A percentile compares a stretch with the other conserved stretches of the same genome.
These are phyloP conservation scores for Heterobasidion irregulare DNA, from an alignment of 1,284 basidiomycete genomes.

Conservation along the genomic window DNA sequence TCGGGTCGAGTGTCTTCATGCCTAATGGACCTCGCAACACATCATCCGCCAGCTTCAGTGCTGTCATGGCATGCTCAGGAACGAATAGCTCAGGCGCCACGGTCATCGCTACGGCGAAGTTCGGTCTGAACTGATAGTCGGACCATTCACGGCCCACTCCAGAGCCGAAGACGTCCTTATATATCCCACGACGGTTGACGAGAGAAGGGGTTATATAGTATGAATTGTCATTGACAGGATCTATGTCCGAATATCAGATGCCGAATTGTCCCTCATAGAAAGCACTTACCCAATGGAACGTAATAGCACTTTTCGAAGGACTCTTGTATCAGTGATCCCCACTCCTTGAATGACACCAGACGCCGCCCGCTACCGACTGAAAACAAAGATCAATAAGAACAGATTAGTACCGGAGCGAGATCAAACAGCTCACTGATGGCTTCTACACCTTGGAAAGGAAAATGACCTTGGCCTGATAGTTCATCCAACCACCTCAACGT, in stretches of 20 bases:
- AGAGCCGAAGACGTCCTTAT: slow-evolving; percentile 96
- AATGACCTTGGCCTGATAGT: slow-evolving; percentile 59
- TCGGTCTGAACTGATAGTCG: slow-evolving; percentile 91
- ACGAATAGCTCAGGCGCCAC: slow-evolving; percentile 96
- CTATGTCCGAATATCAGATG: slow-evolving; percentile 20
- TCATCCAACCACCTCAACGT: slow-evolving; percentile 83
- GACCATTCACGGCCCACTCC: slow-evolving; percentile 85
- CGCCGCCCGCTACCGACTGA: slow-evolving; percentile 67
- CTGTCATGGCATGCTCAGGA: slow-evolving; percentile 68
- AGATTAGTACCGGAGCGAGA: slow-evolving; percentile 5
- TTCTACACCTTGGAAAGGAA: slow-evolving; percentile 88
- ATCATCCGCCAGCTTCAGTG: slow-evolving; percentile 71
- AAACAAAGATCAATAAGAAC: neutral
- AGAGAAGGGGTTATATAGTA: slow-evolving; percentile 69
- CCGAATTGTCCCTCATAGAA: neutral
- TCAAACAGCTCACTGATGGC: slow-evolving; percentile 55
- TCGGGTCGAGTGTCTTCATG: slow-evolving; percentile 89
- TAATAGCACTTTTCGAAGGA: slow-evolving; percentile 92
- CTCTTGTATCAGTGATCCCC: slow-evolving; percentile 77
- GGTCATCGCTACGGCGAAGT: slow-evolving; percentile 94
- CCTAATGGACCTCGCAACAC: slow-evolving; percentile 79
- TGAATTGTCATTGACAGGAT: slow-evolving; percentile 63
- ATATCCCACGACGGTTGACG: slow-evolving; percentile 90
- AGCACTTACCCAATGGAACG: slow-evolving; percentile 64
- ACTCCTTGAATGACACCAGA: slow-evolving; percentile 84